These are phyloP conservation scores for Medicago truncatula DNA, from an alignment of 306 rosid species.

Conservation along the genomic window DNA sequence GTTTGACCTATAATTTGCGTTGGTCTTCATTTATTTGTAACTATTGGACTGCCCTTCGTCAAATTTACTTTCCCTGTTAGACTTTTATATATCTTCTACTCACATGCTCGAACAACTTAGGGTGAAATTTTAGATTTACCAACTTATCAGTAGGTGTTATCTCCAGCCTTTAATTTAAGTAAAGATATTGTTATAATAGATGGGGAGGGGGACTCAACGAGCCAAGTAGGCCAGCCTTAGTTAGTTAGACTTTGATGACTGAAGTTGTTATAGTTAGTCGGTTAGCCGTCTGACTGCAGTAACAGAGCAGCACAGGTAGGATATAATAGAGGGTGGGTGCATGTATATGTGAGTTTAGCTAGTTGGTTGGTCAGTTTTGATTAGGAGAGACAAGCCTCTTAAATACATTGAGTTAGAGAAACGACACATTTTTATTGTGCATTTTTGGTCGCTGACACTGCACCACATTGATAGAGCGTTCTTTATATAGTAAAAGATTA, in stretches of 20 bases:
- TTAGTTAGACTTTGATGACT: conserved; percentile 8
- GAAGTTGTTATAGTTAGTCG: background rate
- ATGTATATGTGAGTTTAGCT: background rate
- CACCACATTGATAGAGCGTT: background rate
- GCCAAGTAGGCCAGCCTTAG: conserved; percentile 9
- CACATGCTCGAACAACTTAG: background rate
- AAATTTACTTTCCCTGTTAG: background rate
- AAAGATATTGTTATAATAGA: no score
- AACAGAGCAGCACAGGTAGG: background rate
- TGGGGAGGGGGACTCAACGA: background rate
- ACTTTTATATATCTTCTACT: background rate
- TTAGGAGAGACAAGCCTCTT: conserved; percentile 4
- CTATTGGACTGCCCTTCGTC: background rate
- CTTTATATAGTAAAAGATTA: background rate
- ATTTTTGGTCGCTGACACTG: background rate
- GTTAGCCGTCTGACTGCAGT: conserved; percentile 11
- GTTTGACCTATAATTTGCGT: background rate
- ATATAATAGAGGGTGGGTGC: conserved; percentile 9
- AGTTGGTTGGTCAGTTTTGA: conserved; percentile 1
- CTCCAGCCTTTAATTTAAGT: background rate
- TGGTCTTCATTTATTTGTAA: background rate
- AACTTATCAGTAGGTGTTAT: background rate
- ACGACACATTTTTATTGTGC: background rate
- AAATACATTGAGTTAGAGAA: conserved; percentile 4
- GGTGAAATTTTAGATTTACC: background rate